Evolutionary conservation across 768 basidiomycete genomes (phyloP).

Genomic region (Leucosporidium creatinivorum): DNA sequence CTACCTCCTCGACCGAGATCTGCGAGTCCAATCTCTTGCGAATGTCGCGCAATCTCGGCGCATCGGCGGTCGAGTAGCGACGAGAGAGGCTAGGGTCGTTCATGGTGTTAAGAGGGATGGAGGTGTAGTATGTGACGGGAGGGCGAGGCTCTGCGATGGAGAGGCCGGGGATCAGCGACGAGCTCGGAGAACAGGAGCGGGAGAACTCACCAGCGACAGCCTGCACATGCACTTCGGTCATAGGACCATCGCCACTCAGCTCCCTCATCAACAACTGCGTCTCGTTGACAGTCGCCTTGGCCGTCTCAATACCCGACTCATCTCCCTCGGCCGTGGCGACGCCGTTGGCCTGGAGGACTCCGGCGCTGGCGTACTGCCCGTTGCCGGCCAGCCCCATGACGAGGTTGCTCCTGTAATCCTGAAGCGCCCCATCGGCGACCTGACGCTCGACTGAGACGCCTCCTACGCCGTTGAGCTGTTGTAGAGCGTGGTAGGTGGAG

Average conservation of each 20-base stretch:
- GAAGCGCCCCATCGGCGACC: slow-evolving; percentile 64
- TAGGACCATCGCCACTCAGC: slow-evolving; percentile 64
- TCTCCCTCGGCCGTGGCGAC: slow-evolving; percentile 39
- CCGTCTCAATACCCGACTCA: slow-evolving; percentile 38
- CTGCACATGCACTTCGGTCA: slow-evolving; percentile 76
- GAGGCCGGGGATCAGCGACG: slow-evolving; percentile 5
- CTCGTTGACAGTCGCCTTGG: slow-evolving; percentile 54
- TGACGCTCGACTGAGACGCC: slow-evolving; percentile 90
- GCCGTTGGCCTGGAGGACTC: slow-evolving; percentile 45
- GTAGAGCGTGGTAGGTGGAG: slow-evolving; percentile 76
- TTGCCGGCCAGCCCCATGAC: slow-evolving; percentile 47
- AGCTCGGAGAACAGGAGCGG: not conserved
- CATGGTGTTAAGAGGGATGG: slow-evolving; percentile 73
- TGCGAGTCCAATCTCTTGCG: slow-evolving; percentile 82
- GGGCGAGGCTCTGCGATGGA: slow-evolving; percentile 69
- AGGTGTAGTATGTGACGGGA: slow-evolving; percentile 91
- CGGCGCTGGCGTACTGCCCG: slow-evolving; percentile 21
- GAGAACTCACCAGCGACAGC: slow-evolving; percentile 69
- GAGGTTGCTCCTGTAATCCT: slow-evolving; percentile 90
- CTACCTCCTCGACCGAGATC: slow-evolving; percentile 64
- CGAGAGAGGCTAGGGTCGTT: slow-evolving; percentile 28
- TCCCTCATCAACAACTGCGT: slow-evolving; percentile 97
- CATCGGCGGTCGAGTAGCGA: slow-evolving; percentile 57
- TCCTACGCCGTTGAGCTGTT: slow-evolving; percentile 81
- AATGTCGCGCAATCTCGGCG: slow-evolving; percentile 83